Evolutionary conservation across 1,284 basidiomycete species (phyloP).

Genomic region (Vanrija sp.): DNA sequence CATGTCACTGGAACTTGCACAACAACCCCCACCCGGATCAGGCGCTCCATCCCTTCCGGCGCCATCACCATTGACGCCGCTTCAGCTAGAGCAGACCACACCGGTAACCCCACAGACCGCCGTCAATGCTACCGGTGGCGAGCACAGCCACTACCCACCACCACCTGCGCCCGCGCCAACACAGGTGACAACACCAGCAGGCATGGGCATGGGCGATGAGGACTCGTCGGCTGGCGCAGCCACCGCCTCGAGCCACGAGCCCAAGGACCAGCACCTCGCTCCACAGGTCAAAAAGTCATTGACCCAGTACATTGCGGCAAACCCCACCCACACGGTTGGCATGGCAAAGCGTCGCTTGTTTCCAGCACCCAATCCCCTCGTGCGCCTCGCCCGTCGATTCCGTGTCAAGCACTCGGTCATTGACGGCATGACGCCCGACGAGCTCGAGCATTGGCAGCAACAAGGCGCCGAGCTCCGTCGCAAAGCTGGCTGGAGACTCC

Average conservation of each 20-base stretch:
- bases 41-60: too few species aligned
- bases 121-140: not conserved
- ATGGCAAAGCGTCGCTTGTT: conserved; percentile 38
- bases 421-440: conserved; percentile 36
- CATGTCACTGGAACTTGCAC: too few species aligned
- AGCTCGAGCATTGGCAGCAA: conserved; percentile 32
- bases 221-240: too few species aligned
- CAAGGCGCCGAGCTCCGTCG: conserved; percentile 30
- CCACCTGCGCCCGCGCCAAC: not conserved
- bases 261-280: not conserved
- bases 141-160: not conserved
- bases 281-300: conserved; percentile 18
- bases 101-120: too few species aligned
- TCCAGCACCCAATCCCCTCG: conserved; percentile 39
- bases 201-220: not conserved
- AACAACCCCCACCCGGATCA: too few species aligned
- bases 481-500: conserved; percentile 46
- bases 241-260: not conserved
- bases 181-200: not conserved
- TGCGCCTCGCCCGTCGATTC: conserved; percentile 36
- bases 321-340: conserved; percentile 34
- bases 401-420: conserved; percentile 47
- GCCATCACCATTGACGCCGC: too few species aligned
- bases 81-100: too few species aligned
- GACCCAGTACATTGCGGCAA: conserved; percentile 33